A percentile compares a stretch with the other conserved stretches of the same genome.
phyloP scores from a whole-genome alignment of 2,329 filamentous ascomycete species.

The Trichophyton rubrum region DNA sequence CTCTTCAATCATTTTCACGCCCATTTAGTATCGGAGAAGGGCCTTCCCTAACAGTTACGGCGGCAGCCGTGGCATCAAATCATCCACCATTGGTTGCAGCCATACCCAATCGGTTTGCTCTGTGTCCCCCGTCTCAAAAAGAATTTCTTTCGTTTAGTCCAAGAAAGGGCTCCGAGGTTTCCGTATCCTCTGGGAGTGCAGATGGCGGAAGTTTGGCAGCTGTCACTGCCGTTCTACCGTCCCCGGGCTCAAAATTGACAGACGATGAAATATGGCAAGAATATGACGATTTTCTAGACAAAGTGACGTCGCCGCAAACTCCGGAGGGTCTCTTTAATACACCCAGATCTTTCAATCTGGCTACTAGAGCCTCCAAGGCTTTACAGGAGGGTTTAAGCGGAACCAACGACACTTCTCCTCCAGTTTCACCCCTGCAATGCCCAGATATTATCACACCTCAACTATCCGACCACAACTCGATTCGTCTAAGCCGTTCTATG shows the following conservation, averaged over 20 bases:
- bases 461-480: constrained; percentile 22
- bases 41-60: constrained; percentile 27
- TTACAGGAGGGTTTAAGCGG: constrained; percentile 27
- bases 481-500: constrained; percentile 38
- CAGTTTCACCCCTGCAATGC: constrained; percentile 13
- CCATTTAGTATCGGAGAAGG: constrained; percentile 51
- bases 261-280: constrained; percentile 93
- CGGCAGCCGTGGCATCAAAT: constrained; percentile 5
- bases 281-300: constrained; percentile 77
- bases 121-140: constrained; percentile 12
- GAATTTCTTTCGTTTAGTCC: constrained; percentile 67
- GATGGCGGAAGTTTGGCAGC: constrained; percentile 41
- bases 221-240: constrained; percentile 55
- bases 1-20: constrained; percentile 71
- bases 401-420: constrained; percentile 4
- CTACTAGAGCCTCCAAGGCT: constrained; percentile 27
- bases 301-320: constrained; percentile 42
- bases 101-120: not conserved
- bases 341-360: constrained; percentile 23
- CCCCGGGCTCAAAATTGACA: constrained; percentile 47
- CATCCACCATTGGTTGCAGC: constrained; percentile 10
- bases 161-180: constrained; percentile 57
- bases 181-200: constrained; percentile 48
- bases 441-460: constrained; percentile 11
- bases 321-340: constrained; percentile 17